A percentile compares a stretch with the other conserved stretches of the same genome.
These are phyloP conservation scores for Russula ochroleuca DNA, from an alignment of 768 basidiomycete species.

Conservation along the genomic window DNA sequence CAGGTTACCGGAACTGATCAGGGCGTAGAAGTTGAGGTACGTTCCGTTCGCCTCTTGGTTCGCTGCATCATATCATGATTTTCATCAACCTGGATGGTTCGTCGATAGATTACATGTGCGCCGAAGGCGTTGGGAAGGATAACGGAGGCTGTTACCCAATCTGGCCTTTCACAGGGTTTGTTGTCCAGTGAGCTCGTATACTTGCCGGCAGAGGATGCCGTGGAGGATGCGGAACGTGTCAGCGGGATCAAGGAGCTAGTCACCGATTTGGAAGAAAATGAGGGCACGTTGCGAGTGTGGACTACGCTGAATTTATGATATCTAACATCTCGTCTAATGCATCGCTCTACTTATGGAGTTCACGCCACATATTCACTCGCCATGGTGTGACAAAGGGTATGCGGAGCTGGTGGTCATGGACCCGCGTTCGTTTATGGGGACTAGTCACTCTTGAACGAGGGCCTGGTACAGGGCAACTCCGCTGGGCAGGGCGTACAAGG, in stretches of 20 bases:
- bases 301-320: slow-evolving; percentile 24
- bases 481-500: not conserved
- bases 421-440: not conserved
- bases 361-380: not conserved
- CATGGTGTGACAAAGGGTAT: not conserved
- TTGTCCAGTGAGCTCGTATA: slow-evolving; percentile 25
- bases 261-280: slow-evolving; percentile 24
- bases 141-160: slow-evolving; percentile 14
- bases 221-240: slow-evolving; percentile 20
- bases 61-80: not conserved
- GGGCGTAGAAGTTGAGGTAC: slow-evolving; percentile 23
- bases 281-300: slow-evolving; percentile 27
- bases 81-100: not conserved
- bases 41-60: not conserved
- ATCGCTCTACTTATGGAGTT: not conserved
- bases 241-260: slow-evolving; percentile 18
- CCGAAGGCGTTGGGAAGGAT: slow-evolving; percentile 22
- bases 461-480: not conserved
- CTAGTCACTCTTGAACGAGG: not conserved
- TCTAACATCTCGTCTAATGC: not conserved
- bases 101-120: slow-evolving; percentile 22
- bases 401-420: not conserved
- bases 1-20: not conserved
- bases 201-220: slow-evolving; percentile 29
- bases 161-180: slow-evolving; percentile 20